Conservation (phyloP, 73 alveolate species). For the Blepharisma stoltei region DNA sequence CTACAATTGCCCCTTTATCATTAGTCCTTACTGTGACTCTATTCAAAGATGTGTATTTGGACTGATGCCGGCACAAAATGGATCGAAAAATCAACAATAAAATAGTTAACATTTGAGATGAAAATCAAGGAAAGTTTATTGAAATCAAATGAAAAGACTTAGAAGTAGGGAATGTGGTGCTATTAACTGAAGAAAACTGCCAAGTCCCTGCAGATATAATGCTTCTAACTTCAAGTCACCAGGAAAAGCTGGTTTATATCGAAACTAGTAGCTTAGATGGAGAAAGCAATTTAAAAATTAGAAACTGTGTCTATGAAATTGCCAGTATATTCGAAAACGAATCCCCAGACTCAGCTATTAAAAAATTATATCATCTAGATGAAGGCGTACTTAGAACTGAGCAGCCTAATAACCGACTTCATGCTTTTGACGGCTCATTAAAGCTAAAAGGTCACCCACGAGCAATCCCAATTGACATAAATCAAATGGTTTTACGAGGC, state of each 20-base stretch:
- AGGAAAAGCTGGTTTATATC: slow-evolving; percentile 71
- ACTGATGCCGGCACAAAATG: slow-evolving; percentile 38
- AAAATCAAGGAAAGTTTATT: not conserved
- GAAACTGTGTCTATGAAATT: slow-evolving; percentile 59
- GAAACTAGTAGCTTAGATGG: slow-evolving; percentile 99
- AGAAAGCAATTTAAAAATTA: slow-evolving; percentile 94
- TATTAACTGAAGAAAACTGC: slow-evolving; percentile 44
- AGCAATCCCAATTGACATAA: slow-evolving; percentile 63
- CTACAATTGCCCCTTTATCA: slow-evolving; percentile 77
- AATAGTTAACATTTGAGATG: not conserved
- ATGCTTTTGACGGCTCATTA: slow-evolving; percentile 69
- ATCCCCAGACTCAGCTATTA: not conserved
- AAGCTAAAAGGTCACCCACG: slow-evolving; percentile 33
- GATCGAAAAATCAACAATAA: slow-evolving; percentile 24
- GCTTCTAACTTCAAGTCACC: slow-evolving; percentile 60
- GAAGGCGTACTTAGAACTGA: slow-evolving; percentile 30
- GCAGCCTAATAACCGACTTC: slow-evolving; percentile 65
- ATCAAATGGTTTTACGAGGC: slow-evolving; percentile 89
- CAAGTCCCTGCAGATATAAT: slow-evolving; percentile 84
- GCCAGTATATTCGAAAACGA: slow-evolving; percentile 38
- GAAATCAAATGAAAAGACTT: slow-evolving; percentile 16
- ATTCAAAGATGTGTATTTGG: slow-evolving; percentile 84
- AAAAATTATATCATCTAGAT: not conserved
- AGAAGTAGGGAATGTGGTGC: slow-evolving; percentile 30
- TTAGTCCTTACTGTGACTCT: slow-evolving; percentile 73